These are phyloP conservation scores for Magnolia kwangsiensis DNA, from an alignment of 164 flowering plant genomes.

Conservation along the genomic window DNA sequence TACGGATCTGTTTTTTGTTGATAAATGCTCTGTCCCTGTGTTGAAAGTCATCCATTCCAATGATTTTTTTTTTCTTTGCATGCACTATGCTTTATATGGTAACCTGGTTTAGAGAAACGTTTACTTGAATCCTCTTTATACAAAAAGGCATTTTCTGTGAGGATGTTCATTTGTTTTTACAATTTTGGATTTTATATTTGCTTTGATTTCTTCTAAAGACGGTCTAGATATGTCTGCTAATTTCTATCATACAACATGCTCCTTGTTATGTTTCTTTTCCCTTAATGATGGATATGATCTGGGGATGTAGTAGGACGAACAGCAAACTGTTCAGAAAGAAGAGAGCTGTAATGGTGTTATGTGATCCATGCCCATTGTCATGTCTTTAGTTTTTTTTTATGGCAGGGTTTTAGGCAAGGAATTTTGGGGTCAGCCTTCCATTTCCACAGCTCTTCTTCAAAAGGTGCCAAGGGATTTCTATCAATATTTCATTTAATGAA, in stretches of 20 bases:
- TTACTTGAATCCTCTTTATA: not conserved
- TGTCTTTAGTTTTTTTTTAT: slow-evolving; percentile 7
- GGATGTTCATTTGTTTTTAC: not conserved
- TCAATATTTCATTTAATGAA: not conserved
- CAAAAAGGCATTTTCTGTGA: not conserved
- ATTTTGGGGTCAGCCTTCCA: slow-evolving; percentile 40
- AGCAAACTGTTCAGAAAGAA: not conserved
- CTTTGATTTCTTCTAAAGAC: not conserved
- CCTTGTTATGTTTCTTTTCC: not conserved
- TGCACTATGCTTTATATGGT: not conserved
- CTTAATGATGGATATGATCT: not conserved
- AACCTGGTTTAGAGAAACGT: not conserved
- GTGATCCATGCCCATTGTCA: not conserved
- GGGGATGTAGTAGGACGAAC: not conserved
- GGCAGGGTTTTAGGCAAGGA: slow-evolving; percentile 46
- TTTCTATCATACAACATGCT: not conserved
- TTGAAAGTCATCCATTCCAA: too few species aligned
- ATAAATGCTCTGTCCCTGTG: too few species aligned
- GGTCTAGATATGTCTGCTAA: not conserved
- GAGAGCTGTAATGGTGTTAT: not conserved
- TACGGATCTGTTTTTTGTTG: too few species aligned
- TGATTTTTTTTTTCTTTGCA: too few species aligned
- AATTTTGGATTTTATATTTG: not conserved
- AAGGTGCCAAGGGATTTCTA: slow-evolving; percentile 36
- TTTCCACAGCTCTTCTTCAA: slow-evolving; percentile 40